Percentiles rank a stretch among this genome's conserved stretches.
phyloP scores from a whole-genome alignment of 2,329 filamentous ascomycete genomes.

The Pseudogymnoascus sp. region DNA sequence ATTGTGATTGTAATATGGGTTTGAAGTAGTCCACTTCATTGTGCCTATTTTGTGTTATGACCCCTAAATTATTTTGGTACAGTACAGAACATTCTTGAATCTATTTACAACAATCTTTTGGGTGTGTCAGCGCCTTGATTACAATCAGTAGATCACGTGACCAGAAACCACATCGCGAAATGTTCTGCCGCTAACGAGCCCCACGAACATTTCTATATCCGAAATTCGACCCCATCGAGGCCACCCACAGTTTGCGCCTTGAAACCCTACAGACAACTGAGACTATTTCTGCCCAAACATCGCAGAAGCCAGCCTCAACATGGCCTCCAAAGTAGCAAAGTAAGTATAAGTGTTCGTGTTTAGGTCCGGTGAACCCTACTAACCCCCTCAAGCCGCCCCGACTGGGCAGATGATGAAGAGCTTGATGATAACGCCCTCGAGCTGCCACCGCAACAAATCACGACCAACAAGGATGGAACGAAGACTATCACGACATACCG shows the following conservation, averaged over 20 bases:
- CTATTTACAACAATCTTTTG: neutral
- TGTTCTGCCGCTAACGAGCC: conserved; percentile 12
- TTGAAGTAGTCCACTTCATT: neutral
- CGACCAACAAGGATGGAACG: conserved; percentile 95
- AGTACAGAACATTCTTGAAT: neutral
- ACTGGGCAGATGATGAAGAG: conserved; percentile 90
- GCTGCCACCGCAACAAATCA: conserved; percentile 80
- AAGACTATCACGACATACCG: conserved; percentile 89
- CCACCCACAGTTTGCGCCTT: conserved; percentile 6
- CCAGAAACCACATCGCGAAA: neutral
- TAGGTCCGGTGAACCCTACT: conserved; percentile 13
- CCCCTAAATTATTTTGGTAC: neutral
- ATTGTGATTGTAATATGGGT: neutral
- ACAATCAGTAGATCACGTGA: neutral
- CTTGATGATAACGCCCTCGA: conserved; percentile 70
- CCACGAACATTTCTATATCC: conserved; percentile 13
- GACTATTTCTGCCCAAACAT: neutral
- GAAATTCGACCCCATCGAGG: conserved; percentile 11
- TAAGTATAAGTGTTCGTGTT: conserved; percentile 25
- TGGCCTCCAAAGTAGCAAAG: conserved; percentile 40
- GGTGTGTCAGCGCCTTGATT: neutral
- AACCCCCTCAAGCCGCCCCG: conserved; percentile 32
- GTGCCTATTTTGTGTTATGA: neutral
- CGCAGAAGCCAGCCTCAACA: conserved; percentile 25
- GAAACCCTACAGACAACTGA: conserved; percentile 7